phyloP scores from a whole-genome alignment of 768 basidiomycete species.

The Boletus reticuloceps region DNA sequence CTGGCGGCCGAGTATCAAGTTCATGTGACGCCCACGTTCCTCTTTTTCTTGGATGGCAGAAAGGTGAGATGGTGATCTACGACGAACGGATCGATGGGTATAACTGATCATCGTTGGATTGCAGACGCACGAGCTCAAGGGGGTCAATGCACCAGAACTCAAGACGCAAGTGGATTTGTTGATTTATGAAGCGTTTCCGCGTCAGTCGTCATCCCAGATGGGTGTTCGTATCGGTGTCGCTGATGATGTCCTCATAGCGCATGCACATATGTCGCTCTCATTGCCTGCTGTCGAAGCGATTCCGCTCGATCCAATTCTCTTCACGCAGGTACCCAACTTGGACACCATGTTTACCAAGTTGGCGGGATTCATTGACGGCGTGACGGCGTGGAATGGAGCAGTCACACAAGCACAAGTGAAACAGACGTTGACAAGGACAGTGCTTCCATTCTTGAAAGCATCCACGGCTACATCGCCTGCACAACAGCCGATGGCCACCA shows the following conservation, averaged over 20 bases:
- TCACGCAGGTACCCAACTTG: constrained; percentile 65
- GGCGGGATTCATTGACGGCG: constrained; percentile 54
- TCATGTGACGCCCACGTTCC: constrained; percentile 81
- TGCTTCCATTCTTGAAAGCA: constrained; percentile 65
- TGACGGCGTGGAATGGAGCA: constrained; percentile 35
- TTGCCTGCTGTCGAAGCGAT: constrained; percentile 60
- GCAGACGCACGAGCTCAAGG: constrained; percentile 69
- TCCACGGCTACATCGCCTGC: constrained; percentile 36
- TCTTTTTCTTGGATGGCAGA: constrained; percentile 78
- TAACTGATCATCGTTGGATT: background rate
- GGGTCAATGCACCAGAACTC: constrained; percentile 67
- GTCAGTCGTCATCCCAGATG: constrained; percentile 42
- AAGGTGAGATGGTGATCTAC: constrained; percentile 46
- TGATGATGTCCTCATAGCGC: constrained; percentile 46
- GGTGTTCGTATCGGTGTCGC: background rate
- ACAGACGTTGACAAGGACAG: constrained; percentile 41
- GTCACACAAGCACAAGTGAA: constrained; percentile 41
- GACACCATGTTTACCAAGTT: constrained; percentile 65
- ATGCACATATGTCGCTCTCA: constrained; percentile 63
- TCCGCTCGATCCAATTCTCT: constrained; percentile 74
- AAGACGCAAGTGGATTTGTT: constrained; percentile 72
- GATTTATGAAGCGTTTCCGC: constrained; percentile 74
- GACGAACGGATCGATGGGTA: background rate
- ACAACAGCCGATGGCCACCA: constrained; percentile 31
- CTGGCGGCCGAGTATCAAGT: constrained; percentile 67